These are phyloP conservation scores for Tulasnella sp. DNA, from an alignment of 768 basidiomycete species.

Conservation along the genomic window DNA sequence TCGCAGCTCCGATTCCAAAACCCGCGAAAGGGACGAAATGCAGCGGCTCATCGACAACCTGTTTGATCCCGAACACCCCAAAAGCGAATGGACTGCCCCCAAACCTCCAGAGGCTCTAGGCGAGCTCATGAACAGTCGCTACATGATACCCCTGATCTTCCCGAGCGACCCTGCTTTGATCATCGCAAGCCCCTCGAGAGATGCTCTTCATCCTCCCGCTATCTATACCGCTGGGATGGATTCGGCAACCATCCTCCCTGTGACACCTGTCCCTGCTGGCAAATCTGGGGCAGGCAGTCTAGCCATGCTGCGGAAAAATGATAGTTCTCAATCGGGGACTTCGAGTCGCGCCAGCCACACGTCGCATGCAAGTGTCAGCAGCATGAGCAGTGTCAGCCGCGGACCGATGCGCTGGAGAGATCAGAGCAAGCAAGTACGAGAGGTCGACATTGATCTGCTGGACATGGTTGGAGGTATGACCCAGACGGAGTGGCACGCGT, in stretches of 20 bases:
- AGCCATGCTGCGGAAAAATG: background rate
- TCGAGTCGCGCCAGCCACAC: constrained; percentile 18
- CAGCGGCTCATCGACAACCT: constrained; percentile 71
- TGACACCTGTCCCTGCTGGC: background rate
- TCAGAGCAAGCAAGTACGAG: constrained; percentile 8
- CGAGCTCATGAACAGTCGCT: constrained; percentile 86
- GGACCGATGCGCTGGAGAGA: constrained; percentile 28
- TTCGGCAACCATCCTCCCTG: background rate
- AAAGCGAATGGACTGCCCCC: constrained; percentile 71
- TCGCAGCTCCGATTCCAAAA: constrained; percentile 37
- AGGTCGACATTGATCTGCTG: constrained; percentile 13
- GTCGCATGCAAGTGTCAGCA: constrained; percentile 22
- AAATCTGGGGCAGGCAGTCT: constrained; percentile 9
- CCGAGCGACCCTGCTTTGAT: constrained; percentile 77
- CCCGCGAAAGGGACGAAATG: constrained; percentile 38
- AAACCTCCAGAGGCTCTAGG: constrained; percentile 78
- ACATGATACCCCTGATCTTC: constrained; percentile 85
- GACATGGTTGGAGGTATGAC: constrained; percentile 13
- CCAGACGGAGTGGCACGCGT: constrained; percentile 15
- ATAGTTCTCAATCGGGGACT: constrained; percentile 12
- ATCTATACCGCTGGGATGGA: constrained; percentile 26
- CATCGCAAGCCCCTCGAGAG: constrained; percentile 55
- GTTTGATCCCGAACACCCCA: constrained; percentile 65
- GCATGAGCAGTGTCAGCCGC: constrained; percentile 23
- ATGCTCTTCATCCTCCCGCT: constrained; percentile 19